Evolutionary conservation across 345 rosid genomes (phyloP).

Genomic region (Triadica sebifera): DNA sequence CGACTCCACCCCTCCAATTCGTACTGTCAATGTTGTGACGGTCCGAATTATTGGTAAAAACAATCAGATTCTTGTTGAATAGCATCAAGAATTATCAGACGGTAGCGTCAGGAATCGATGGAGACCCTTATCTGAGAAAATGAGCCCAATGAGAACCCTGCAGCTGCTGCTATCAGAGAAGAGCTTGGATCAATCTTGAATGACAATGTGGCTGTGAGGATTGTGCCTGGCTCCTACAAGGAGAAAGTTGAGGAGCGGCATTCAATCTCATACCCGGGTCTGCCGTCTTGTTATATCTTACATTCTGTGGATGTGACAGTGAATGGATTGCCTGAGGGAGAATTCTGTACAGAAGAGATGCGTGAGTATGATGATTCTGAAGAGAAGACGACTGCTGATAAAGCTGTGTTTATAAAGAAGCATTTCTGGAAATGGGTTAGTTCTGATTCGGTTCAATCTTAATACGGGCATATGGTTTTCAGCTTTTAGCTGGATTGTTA

Average conservation of each 20-base stretch:
- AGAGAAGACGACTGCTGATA: conserved; percentile 36
- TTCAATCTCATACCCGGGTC: conserved; percentile 77
- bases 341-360: conserved; percentile 64
- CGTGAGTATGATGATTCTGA: conserved; percentile 55
- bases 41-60: conserved; percentile 49
- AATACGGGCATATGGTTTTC: neutral
- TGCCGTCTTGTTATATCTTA: conserved; percentile 71
- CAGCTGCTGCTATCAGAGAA: conserved; percentile 73
- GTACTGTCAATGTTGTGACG: conserved; percentile 66
- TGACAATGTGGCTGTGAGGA: conserved; percentile 23
- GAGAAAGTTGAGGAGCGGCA: conserved; percentile 66
- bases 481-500: neutral
- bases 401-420: conserved; percentile 65
- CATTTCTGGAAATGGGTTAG: conserved; percentile 95
- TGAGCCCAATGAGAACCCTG: conserved; percentile 69
- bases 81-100: conserved; percentile 78
- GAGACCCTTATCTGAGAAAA: conserved; percentile 83
- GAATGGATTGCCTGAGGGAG: conserved; percentile 83
- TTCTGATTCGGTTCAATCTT: conserved; percentile 44
- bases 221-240: conserved; percentile 56
- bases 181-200: conserved; percentile 64
- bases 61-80: conserved; percentile 53
- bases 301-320: conserved; percentile 69
- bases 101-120: conserved; percentile 61
- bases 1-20: conserved; percentile 72